Base-by-base conservation (phyloP, 2,329 filamentous ascomycete species). In the Dactylonectria estremocensis region DNA sequence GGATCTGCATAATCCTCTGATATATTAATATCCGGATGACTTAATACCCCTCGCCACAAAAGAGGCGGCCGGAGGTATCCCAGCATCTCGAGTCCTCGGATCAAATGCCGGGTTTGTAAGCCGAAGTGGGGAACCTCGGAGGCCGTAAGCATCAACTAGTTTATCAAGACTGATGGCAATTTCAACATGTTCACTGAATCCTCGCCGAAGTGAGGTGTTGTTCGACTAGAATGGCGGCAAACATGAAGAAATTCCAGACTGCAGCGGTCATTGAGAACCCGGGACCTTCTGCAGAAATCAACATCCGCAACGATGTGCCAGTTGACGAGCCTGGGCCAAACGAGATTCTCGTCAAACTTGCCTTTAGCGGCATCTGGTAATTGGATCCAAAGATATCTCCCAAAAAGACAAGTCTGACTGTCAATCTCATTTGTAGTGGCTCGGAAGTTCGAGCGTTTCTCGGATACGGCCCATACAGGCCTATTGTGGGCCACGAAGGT, bases 401-500 rank as follows among this genome's bases (percentile, higher is more conserved):
- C 2, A n/a, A 10, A 16, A 22, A 8, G 40, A 33, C 16, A 3
- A 5, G 18, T 43, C 43, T 70, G 8, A 69, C 40, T 9, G 5
- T 1, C 20, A 4, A 22, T 16, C 20, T 18, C 31, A 3, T 7
- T 49, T 0, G 0, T 8, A 80, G 78, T n/a, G 73, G 76, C 2
- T 80, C 78, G 0, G 78, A 80, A 52, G 50, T 79, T 4, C 70
- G 78, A 6, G 78, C 78, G 0, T 55, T 79, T 6, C 67, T 68
- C 3, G 78, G 78, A 20, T 80, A 73, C 73, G 72, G 75, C 5
- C 61, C 68, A 0, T 80, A 80, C 40, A 35, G 67, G 7, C 37
- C 63, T 0, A 66, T 79, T 4, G 61, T 79, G 1, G 77, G 78
- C 4, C 78, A 80, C 14, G 78, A 80, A 64, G 78, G 78, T 0